A percentile compares a stretch with the other conserved stretches of the same genome.
These are phyloP conservation scores for Leccinum laetum DNA, from an alignment of 1,284 basidiomycete genomes.

Conservation along the genomic window DNA sequence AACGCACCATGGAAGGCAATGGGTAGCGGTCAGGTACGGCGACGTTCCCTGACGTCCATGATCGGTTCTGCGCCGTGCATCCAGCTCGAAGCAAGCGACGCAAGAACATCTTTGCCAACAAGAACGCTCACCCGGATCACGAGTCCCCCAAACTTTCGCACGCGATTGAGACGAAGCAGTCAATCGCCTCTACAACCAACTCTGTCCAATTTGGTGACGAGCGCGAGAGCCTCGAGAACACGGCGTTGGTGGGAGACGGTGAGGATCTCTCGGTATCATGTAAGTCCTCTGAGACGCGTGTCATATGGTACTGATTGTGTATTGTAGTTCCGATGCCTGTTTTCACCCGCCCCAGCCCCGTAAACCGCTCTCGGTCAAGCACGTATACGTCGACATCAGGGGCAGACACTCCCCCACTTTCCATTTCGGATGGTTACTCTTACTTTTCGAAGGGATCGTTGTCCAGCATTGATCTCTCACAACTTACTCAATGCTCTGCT, in stretches of 20 bases:
- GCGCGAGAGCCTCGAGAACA: constrained; percentile 68
- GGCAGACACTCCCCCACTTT: constrained; percentile 26
- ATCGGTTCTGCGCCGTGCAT: constrained; percentile 74
- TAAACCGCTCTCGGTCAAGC: constrained; percentile 61
- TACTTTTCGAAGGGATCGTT: too few relatives aligned
- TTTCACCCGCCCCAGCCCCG: constrained; percentile 45
- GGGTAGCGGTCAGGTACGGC: constrained; percentile 55
- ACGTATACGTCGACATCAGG: constrained; percentile 62
- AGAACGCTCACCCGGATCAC: constrained; percentile 28
- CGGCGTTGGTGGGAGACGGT: constrained; percentile 54
- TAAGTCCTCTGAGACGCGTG: constrained; percentile 35
- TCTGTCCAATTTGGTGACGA: constrained; percentile 65
- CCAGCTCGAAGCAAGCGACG: constrained; percentile 50
- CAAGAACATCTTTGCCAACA: constrained; percentile 45
- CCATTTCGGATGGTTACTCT: too few relatives aligned
- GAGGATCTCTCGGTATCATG: constrained; percentile 57
- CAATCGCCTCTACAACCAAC: constrained; percentile 54
- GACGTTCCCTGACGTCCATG: constrained; percentile 58
- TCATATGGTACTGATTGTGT: constrained; percentile 6
- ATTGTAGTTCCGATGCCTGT: constrained; percentile 46
- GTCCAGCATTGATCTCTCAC: too few relatives aligned
- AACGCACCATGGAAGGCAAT: too few relatives aligned
- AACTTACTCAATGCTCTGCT: too few relatives aligned
- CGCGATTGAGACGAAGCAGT: constrained; percentile 54
- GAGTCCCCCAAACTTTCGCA: constrained; percentile 40